These are phyloP conservation scores for Coemansia javaensis DNA, from an alignment of 192 early-diverging fungal genomes.

Conservation along the genomic window DNA sequence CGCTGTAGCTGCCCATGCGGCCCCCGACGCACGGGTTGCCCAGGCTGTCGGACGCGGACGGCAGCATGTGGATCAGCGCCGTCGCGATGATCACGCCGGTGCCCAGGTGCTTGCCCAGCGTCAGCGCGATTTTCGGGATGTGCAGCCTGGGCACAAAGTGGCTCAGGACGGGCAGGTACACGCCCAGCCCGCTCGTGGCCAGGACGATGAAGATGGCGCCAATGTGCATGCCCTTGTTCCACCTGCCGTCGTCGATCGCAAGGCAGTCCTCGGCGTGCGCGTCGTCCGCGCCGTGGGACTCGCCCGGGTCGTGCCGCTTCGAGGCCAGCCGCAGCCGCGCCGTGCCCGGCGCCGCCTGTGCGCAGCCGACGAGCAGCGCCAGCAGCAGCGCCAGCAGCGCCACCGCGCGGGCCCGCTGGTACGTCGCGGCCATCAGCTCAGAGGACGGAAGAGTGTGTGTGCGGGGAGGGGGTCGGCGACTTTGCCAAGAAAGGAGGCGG, in stretches of 20 bases:
- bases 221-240: constrained; percentile 50
- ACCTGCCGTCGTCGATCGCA: constrained; percentile 28
- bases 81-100: constrained; percentile 74
- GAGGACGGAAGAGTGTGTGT: background rate
- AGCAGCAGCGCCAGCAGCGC: background rate
- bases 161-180: constrained; percentile 52
- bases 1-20: constrained; percentile 49
- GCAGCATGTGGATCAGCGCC: constrained; percentile 74
- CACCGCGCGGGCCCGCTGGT: no score
- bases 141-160: constrained; percentile 26
- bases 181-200: constrained; percentile 49
- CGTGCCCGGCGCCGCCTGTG: constrained; percentile 1
- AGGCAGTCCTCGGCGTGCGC: constrained; percentile 29
- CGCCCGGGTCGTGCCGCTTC: constrained; percentile 18
- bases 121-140: constrained; percentile 42
- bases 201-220: constrained; percentile 58
- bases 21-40: constrained; percentile 52
- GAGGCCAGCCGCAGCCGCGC: background rate
- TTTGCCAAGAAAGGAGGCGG: no score
- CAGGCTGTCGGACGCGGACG: constrained; percentile 52
- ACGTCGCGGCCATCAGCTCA: background rate
- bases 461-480: no score
- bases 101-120: constrained; percentile 56
- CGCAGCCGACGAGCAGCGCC: constrained; percentile 1
- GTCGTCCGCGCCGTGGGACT: constrained; percentile 8